Base-by-base conservation (phyloP, 163 green algal genomes). In the Coccomyxa subellipsoidea region DNA sequence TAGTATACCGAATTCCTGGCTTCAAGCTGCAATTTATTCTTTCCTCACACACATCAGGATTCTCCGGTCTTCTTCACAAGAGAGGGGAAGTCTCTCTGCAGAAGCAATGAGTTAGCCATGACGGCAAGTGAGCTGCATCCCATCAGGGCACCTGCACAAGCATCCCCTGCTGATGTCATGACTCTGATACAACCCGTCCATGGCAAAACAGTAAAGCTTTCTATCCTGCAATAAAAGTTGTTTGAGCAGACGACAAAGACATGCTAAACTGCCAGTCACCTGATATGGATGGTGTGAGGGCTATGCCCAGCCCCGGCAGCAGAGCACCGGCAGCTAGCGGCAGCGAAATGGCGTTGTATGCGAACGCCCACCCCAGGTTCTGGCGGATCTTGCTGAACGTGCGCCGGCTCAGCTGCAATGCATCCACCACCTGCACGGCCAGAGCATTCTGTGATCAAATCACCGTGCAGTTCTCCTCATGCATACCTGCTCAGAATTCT, bases 301-400 rank as follows among this genome's bases (percentile, higher is more conserved):
- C 85, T 23, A 95, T 69, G 72, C 90, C 92, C 21, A 80, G 88
- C 1, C 69, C 40, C 0, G 94, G 94, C 79, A 96, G 88, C 47
- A 94, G 80, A 2, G 83, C 92, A 71, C 95, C 96, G 21, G 38
- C 79, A 36, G 96, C 96, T 31, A 98, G 79, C 0, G 96, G 96
- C 29, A 99, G 93, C 35, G 90, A 94, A 31, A 98, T 83, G 5
- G 90, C 77, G 88, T 98, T 99, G 90, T 98, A 98, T 0, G 86
- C 88, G 21, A 98, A 84, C 10, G 96, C 96, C 94, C 96, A 98
- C 0, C 53, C 85, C 31, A 99, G 89, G 87, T 99, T 99, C 79
- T 97, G 93, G 21, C 87, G 88, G 54, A 99, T 98, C 83, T 97
- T 98, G 82, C 10, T 54, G 38, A 98, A 84, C 0, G 94, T 94